These are phyloP conservation scores for Euclidium syriacum DNA, from an alignment of 345 rosid species.

Conservation along the genomic window DNA sequence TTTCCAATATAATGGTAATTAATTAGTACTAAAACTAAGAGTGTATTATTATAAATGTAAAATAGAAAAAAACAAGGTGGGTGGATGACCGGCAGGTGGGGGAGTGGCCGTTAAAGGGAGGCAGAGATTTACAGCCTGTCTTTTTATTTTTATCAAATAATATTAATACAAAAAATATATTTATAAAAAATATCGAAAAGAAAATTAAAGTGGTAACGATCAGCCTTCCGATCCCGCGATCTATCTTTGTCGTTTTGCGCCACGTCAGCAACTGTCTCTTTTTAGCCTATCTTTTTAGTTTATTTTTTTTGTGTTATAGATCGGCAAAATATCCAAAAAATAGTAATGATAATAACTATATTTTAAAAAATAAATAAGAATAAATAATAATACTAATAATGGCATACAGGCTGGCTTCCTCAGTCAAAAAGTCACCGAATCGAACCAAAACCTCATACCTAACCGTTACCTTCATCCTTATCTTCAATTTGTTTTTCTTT, in stretches of 20 bases:
- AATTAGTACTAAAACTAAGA: not conserved
- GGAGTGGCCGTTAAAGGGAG: slow-evolving; percentile 46
- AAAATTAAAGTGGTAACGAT: slow-evolving; percentile 43
- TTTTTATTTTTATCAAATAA: not conserved
- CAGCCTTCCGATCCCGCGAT: slow-evolving; percentile 65
- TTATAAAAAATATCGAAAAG: not conserved
- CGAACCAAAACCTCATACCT: slow-evolving; percentile 36
- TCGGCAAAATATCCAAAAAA: slow-evolving; percentile 9
- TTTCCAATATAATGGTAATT: not conserved
- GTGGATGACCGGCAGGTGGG: slow-evolving; percentile 32
- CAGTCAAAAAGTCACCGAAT: slow-evolving; percentile 53
- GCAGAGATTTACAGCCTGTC: slow-evolving; percentile 66
- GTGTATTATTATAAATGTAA: not conserved
- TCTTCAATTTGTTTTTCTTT: slow-evolving; percentile 20
- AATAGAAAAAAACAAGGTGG: not conserved
- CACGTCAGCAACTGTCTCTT: slow-evolving; percentile 53
- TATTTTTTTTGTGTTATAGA: not conserved
- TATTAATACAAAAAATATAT: not conserved
- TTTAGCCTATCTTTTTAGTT: not conserved
- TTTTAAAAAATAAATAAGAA: slow-evolving; percentile 1
- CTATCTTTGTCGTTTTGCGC: slow-evolving; percentile 58
- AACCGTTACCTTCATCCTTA: slow-evolving; percentile 58
- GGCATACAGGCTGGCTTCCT: slow-evolving; percentile 70
- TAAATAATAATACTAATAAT: slow-evolving; percentile 27
- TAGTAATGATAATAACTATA: not conserved